Conservation (phyloP, 768 basidiomycete genomes). For the Rhizopogon sp. region DNA sequence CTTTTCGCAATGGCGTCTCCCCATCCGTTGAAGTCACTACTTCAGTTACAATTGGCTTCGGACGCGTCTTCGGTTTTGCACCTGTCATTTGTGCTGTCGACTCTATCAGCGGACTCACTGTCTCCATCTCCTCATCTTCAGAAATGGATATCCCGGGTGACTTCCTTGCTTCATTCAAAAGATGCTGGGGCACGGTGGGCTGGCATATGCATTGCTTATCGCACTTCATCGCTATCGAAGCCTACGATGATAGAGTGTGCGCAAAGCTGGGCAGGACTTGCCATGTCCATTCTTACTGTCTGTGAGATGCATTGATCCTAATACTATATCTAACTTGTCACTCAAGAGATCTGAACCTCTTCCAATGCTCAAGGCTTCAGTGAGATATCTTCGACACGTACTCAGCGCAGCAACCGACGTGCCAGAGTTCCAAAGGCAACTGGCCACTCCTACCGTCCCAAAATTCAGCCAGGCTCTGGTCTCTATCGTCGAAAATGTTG, state of each 20-base stretch:
- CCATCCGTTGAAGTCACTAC: slow-evolving; percentile 55
- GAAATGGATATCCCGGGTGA: slow-evolving; percentile 75
- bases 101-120: slow-evolving; percentile 50
- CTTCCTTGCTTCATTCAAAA: slow-evolving; percentile 72
- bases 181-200: slow-evolving; percentile 77
- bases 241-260: slow-evolving; percentile 63
- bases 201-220: slow-evolving; percentile 69
- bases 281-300: slow-evolving; percentile 66
- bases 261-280: slow-evolving; percentile 64
- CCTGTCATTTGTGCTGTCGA: slow-evolving; percentile 52
- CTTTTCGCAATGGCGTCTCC: slow-evolving; percentile 34
- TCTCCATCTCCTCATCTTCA: slow-evolving; percentile 58
- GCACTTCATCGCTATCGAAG: slow-evolving; percentile 55
- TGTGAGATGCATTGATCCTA: slow-evolving; percentile 30
- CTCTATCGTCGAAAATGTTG: slow-evolving; percentile 46
- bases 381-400: slow-evolving; percentile 59
- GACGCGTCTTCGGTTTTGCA: slow-evolving; percentile 58
- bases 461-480: slow-evolving; percentile 64
- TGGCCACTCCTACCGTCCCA: slow-evolving; percentile 63
- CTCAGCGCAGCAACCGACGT: slow-evolving; percentile 55
- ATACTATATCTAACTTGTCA: slow-evolving; percentile 16
- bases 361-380: slow-evolving; percentile 55
- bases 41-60: slow-evolving; percentile 69
- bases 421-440: slow-evolving; percentile 81
- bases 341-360: slow-evolving; percentile 63